A percentile compares a stretch with the other conserved stretches of the same genome.
These are phyloP conservation scores for Solanum hybrid DNA, from an alignment of 305 asterid species.

Conservation along the genomic window DNA sequence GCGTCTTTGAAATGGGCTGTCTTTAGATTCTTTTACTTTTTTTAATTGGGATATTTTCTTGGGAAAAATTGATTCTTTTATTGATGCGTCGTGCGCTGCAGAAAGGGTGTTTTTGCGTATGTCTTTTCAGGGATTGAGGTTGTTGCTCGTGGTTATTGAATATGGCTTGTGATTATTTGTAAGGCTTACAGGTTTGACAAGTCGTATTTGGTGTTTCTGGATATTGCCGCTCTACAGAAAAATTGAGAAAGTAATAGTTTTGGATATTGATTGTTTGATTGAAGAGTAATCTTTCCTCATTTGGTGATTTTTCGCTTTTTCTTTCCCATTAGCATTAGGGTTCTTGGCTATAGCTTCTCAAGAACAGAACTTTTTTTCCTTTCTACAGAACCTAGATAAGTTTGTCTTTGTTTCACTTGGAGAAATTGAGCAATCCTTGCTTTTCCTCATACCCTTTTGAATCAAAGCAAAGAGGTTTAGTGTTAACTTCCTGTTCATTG, in stretches of 20 bases:
- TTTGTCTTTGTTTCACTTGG: background rate
- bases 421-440: background rate
- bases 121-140: background rate
- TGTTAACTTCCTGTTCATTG: background rate
- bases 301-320: background rate
- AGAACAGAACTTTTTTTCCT: background rate
- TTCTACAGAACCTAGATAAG: background rate
- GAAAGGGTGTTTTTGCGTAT: background rate
- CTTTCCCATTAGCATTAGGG: background rate
- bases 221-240: background rate
- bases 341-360: background rate
- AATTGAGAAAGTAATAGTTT: background rate
- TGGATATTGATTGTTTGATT: background rate
- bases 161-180: conserved; percentile 3
- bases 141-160: background rate
- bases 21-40: background rate
- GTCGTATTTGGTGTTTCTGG: background rate
- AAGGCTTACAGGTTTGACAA: background rate
- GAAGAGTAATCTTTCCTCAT: background rate
- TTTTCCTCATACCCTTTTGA: background rate
- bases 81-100: conserved; percentile 2
- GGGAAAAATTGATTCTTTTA: background rate
- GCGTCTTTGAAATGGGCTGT: background rate
- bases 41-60: background rate
- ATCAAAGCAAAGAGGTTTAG: background rate